A percentile compares a stretch with the other conserved stretches of the same genome.
Evolutionary conservation across 2,329 filamentous ascomycete genomes (phyloP).

Genomic region (Colletotrichum liriopes): DNA sequence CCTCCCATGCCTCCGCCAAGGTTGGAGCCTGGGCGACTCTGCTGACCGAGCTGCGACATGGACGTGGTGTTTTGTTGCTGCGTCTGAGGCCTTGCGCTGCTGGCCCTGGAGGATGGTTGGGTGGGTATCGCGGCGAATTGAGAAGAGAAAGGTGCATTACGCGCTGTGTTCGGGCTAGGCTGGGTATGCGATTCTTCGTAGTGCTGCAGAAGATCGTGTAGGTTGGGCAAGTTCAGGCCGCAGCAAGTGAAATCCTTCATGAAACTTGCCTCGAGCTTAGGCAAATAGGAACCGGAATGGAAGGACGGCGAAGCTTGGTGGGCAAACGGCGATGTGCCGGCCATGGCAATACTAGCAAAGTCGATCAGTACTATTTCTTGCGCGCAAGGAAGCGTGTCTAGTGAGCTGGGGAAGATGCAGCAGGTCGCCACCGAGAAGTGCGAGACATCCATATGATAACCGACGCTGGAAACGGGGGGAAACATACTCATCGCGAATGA

Average conservation of each 20-base stretch:
- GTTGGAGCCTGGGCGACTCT: slow-evolving; percentile 33
- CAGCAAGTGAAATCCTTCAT: slow-evolving; percentile 98
- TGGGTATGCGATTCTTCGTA: slow-evolving; percentile 96
- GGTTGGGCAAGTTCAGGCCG: slow-evolving; percentile 87
- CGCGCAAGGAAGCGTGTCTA: not conserved
- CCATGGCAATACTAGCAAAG: slow-evolving; percentile 86
- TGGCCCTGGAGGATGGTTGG: slow-evolving; percentile 38
- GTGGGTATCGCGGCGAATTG: slow-evolving; percentile 52
- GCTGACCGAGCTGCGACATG: slow-evolving; percentile 40
- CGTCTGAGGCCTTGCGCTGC: slow-evolving; percentile 40
- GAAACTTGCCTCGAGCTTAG: slow-evolving; percentile 96
- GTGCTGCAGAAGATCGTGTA: slow-evolving; percentile 96
- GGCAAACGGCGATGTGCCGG: slow-evolving; percentile 93
- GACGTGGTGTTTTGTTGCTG: slow-evolving; percentile 40
- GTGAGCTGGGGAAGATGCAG: slow-evolving; percentile 11
- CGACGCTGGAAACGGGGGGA: slow-evolving; percentile 45
- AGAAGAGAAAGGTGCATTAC: slow-evolving; percentile 57
- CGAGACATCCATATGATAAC: not conserved
- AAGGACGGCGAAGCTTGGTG: slow-evolving; percentile 90
- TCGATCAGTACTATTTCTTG: slow-evolving; percentile 13
- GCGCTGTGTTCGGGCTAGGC: slow-evolving; percentile 63
- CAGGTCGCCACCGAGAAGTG: slow-evolving; percentile 11
- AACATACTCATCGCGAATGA: slow-evolving; percentile 96
- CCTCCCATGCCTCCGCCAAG: slow-evolving; percentile 40
- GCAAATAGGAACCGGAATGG: slow-evolving; percentile 96